These are phyloP conservation scores for Syzygium oleosum DNA, from an alignment of 345 rosid species.

Conservation along the genomic window DNA sequence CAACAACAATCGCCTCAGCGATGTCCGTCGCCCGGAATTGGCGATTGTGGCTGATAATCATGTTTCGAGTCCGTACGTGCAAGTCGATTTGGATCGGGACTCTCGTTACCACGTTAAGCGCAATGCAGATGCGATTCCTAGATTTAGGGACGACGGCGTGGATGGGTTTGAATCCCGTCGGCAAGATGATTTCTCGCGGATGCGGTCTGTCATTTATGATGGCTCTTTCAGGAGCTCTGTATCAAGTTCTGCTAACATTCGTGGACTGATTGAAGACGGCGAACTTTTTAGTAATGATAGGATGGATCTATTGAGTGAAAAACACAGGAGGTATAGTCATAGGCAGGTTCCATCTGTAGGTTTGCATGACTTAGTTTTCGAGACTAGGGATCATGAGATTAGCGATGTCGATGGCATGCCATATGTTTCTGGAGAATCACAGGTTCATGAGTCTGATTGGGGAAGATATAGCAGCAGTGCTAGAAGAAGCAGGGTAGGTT, in stretches of 20 bases:
- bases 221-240: slow-evolving; percentile 35
- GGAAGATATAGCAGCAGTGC: slow-evolving; percentile 31
- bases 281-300: slow-evolving; percentile 16
- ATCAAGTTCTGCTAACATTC: slow-evolving; percentile 17
- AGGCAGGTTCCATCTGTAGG: slow-evolving; percentile 16
- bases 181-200: slow-evolving; percentile 24
- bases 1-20: background rate
- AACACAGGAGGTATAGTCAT: slow-evolving; percentile 24
- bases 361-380: slow-evolving; percentile 10
- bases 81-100: background rate
- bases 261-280: slow-evolving; percentile 11
- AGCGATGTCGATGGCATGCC: slow-evolving; percentile 17
- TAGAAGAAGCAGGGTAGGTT: slow-evolving; percentile 43
- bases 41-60: background rate
- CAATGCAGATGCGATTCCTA: slow-evolving; percentile 31
- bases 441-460: slow-evolving; percentile 24
- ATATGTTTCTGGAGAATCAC: slow-evolving; percentile 18
- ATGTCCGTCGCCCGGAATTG: background rate
- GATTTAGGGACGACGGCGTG: slow-evolving; percentile 34
- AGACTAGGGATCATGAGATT: slow-evolving; percentile 9
- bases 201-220: background rate
- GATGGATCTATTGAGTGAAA: slow-evolving; percentile 21
- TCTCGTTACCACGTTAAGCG: slow-evolving; percentile 14
- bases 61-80: slow-evolving; percentile 6
- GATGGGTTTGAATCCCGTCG: slow-evolving; percentile 21